A percentile compares a stretch with the other conserved stretches of the same genome.
phyloP scores from a whole-genome alignment of 1,139 yeast genomes.

The Kodamaea derodonti region DNA sequence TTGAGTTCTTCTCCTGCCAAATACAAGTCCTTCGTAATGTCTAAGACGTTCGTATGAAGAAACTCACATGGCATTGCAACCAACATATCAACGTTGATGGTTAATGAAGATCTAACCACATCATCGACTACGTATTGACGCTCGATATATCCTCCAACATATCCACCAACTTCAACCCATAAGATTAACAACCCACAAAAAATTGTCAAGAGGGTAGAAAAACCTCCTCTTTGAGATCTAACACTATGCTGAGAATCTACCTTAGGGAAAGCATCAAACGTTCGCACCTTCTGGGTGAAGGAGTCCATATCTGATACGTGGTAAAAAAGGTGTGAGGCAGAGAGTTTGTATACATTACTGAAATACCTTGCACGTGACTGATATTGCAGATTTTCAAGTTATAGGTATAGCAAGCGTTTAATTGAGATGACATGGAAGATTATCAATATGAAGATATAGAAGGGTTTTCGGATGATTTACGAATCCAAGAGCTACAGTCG shows the following conservation, averaged over 20 bases:
- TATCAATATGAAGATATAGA: slow-evolving; percentile 2
- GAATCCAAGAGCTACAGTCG: slow-evolving; percentile 44
- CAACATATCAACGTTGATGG: slow-evolving; percentile 73
- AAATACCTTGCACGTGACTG: too few relatives aligned
- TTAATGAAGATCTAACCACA: slow-evolving; percentile 54
- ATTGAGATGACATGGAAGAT: background rate
- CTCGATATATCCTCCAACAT: slow-evolving; percentile 76
- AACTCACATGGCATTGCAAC: slow-evolving; percentile 83
- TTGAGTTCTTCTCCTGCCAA: slow-evolving; percentile 73
- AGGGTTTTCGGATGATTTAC: slow-evolving; percentile 20
- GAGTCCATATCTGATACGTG: slow-evolving; percentile 26
- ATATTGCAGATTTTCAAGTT: too few relatives aligned
- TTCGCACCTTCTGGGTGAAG: slow-evolving; percentile 41
- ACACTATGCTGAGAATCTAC: slow-evolving; percentile 74
- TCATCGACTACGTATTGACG: slow-evolving; percentile 75
- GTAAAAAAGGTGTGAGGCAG: too few relatives aligned
- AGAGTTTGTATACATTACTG: too few relatives aligned
- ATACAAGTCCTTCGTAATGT: slow-evolving; percentile 71
- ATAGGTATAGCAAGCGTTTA: too few relatives aligned
- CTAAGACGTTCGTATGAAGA: slow-evolving; percentile 73
- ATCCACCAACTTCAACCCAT: slow-evolving; percentile 88
- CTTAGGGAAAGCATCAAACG: slow-evolving; percentile 88
- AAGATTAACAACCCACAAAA: slow-evolving; percentile 61
- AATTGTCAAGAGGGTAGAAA: slow-evolving; percentile 63
- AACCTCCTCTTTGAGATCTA: slow-evolving; percentile 72